Percentiles rank a stretch among this genome's conserved stretches.
These are phyloP conservation scores for Trametes pubescens DNA, from an alignment of 1,284 basidiomycete species.

Conservation along the genomic window DNA sequence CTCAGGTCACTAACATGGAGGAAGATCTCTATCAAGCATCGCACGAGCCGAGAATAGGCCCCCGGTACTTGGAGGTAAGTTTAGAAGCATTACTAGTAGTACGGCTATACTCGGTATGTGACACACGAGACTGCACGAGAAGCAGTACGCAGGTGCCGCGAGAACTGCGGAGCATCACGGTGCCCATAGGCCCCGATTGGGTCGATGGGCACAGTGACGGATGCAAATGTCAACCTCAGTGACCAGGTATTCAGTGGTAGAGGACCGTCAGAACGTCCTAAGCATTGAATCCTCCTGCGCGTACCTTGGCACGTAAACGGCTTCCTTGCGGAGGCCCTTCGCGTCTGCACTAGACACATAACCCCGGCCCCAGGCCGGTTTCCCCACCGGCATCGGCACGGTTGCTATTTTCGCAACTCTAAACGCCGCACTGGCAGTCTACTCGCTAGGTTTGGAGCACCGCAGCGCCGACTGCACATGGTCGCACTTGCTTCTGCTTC, in stretches of 20 bases:
- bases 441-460: background rate
- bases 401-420: background rate
- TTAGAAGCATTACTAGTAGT: background rate
- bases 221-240: background rate
- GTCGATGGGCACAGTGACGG: background rate
- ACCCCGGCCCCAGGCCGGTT: background rate
- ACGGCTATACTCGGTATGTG: background rate
- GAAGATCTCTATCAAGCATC: constrained; percentile 1
- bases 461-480: constrained; percentile 17
- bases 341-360: background rate
- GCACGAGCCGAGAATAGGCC: constrained; percentile 17
- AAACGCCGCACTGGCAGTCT: background rate
- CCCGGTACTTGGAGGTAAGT: constrained; percentile 28
- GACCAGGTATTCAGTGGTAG: background rate
- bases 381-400: background rate
- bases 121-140: background rate
- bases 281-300: background rate
- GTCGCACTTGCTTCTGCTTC: constrained; percentile 7
- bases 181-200: constrained; percentile 1
- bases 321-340: background rate
- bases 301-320: background rate
- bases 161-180: constrained; percentile 1
- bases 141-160: constrained; percentile 1
- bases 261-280: background rate
- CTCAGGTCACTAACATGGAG: background rate